A percentile compares a stretch with the other conserved stretches of the same genome.
Conservation (phyloP, 202 grass and related monocot species). For the Hordeum pubiflorum region DNA sequence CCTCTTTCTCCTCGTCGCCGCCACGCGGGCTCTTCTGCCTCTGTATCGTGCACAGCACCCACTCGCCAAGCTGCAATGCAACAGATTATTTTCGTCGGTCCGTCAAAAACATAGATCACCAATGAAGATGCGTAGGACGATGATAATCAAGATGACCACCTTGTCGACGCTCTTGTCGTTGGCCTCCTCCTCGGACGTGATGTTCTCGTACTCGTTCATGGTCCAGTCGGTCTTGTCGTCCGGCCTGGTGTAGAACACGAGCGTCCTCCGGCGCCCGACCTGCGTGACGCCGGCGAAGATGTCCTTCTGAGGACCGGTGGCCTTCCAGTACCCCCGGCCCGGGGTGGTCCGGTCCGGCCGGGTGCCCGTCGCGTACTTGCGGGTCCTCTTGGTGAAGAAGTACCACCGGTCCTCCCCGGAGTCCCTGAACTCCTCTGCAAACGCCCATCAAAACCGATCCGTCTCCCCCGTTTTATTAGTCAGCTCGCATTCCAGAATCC, state of each 20-base stretch:
- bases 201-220: conserved; percentile 35
- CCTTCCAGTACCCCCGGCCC: conserved; percentile 18
- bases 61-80: not conserved
- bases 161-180: not conserved
- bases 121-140: not conserved
- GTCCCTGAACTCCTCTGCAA: not conserved
- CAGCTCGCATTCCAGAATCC: not conserved
- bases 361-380: not conserved
- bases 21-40: not conserved
- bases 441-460: not conserved
- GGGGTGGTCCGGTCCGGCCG: conserved; percentile 18
- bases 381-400: conserved; percentile 13
- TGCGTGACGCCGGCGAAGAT: not conserved
- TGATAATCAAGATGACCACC: not conserved
- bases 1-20: not conserved
- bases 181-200: not conserved
- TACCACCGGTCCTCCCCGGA: conserved; percentile 24
- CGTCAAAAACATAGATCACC: no score
- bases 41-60: conserved; percentile 16
- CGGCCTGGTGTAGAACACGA: conserved; percentile 24
- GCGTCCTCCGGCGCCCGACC: conserved; percentile 8
- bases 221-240: conserved; percentile 19
- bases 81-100: not conserved
- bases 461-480: no score
- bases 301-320: not conserved